Base-by-base conservation (phyloP, 495 filamentous ascomycete species). In the Penicilliopsis zonata region DNA sequence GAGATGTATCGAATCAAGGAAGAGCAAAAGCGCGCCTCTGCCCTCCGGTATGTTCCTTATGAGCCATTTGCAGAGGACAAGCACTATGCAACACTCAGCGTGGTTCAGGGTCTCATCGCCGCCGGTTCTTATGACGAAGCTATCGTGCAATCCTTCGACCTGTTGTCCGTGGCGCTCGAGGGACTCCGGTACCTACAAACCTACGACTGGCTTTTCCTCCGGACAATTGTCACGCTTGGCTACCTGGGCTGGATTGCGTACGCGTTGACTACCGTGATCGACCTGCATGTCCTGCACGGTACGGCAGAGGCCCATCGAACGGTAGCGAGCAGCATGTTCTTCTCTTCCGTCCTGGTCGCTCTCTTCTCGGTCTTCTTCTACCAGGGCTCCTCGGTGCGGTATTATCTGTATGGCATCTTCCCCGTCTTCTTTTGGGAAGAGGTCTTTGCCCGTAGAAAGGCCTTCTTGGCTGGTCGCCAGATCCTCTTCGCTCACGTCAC, bases 1-100 rank as follows among this genome's bases (percentile, higher is more conserved):
- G 92, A 99, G 46, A 94, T 95, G 80, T 99, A 99, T 52, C 75
- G 69, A 9, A 82, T 99, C 34, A 99, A 99, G 53, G 90, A 99
- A 50, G 74, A 78, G 37, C 70, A 80, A 43, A 96, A 96, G 52
- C 75, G 74, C 43, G 56, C 67, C 3, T 77, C 71, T 0, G 73
- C 86, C 47, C 47, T 99, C 21, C 67, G 75, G 34, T 99, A 86
- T 50, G 70, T 61, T 25, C 82, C 86, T 2, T 96, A 74, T 47
- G 48, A 59, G 17, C 59, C 64, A 21, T 56, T 80, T 13, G 76
- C 74, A 18, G 75, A 82, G 33, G 59, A 67, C 24, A 76, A 83
- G n/a, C n/a, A n/a, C n/a, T n/a, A n/a, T n/a, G n/a, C n/a, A n/a
- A n/a, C n/a, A n/a, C 58, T 93, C 25, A 59, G 65, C 2, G 67